Evolutionary conservation across 129 eudicot genomes (phyloP).

Genomic region (Arctium lappa): DNA sequence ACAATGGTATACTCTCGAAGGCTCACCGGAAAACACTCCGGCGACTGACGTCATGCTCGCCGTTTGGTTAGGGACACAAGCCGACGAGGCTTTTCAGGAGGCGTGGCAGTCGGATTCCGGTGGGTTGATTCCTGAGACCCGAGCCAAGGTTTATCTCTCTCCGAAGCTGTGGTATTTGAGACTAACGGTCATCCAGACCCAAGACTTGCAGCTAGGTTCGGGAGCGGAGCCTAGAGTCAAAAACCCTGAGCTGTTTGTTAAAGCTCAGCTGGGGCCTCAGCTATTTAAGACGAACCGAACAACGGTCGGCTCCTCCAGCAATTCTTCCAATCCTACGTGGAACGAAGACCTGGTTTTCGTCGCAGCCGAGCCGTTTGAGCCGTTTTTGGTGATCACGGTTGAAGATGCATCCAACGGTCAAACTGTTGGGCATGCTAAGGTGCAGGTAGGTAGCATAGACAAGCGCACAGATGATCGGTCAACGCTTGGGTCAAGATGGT

Average conservation of each 20-base stretch:
- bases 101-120: conserved; percentile 99
- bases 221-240: conserved; percentile 49
- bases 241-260: conserved; percentile 68
- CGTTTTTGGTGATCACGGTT: conserved; percentile 63
- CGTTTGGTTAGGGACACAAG: conserved; percentile 93
- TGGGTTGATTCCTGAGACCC: conserved; percentile 77
- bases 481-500: conserved; percentile 80
- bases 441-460: conserved; percentile 66
- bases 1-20: conserved; percentile 86
- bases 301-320: conserved; percentile 40
- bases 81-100: conserved; percentile 89
- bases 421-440: conserved; percentile 64
- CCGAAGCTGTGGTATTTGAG: conserved; percentile 98
- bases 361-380: conserved; percentile 98
- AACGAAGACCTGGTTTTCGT: conserved; percentile 85
- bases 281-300: conserved; percentile 72
- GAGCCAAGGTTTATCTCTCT: conserved; percentile 85
- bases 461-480: conserved; percentile 71
- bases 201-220: conserved; percentile 75
- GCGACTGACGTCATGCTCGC: conserved; percentile 77
- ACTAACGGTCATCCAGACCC: conserved; percentile 91
- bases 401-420: conserved; percentile 70
- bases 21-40: conserved; percentile 30
- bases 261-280: conserved; percentile 86
- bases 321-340: conserved; percentile 74